Percentiles rank a stretch among this genome's conserved stretches.
Evolutionary conservation across 2,329 filamentous ascomycete genomes (phyloP).

Genomic region (Shiraia bambusicola): DNA sequence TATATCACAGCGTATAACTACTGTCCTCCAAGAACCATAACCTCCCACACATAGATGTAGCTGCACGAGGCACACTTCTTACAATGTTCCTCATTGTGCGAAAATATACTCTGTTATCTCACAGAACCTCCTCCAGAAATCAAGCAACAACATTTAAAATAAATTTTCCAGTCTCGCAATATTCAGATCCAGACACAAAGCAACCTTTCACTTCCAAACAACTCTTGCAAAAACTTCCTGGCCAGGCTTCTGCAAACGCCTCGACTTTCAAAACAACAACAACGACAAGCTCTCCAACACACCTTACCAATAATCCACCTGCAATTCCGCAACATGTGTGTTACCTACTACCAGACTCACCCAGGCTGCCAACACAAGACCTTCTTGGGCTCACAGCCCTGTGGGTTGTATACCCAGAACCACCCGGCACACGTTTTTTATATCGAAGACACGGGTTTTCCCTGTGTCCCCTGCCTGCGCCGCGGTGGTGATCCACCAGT

Average conservation of each 20-base stretch:
- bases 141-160: background rate
- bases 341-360: conserved; percentile 7
- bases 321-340: conserved; percentile 12
- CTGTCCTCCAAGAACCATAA: no score
- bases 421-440: background rate
- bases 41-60: no score
- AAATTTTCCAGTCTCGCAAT: no score
- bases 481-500: background rate
- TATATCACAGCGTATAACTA: no score
- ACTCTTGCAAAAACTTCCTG: no score
- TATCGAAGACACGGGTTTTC: conserved; percentile 1
- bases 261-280: background rate
- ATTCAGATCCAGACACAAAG: no score
- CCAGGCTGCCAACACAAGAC: conserved; percentile 6
- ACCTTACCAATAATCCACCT: background rate
- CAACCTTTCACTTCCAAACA: no score
- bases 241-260: no score
- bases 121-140: background rate
- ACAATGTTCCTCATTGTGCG: no score
- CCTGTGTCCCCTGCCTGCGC: conserved; percentile 1
- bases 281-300: background rate
- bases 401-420: conserved; percentile 1
- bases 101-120: background rate
- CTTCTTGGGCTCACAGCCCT: conserved; percentile 5
- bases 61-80: no score